These are phyloP conservation scores for Dalbergia oliveri DNA, from an alignment of 306 rosid genomes.

Conservation along the genomic window DNA sequence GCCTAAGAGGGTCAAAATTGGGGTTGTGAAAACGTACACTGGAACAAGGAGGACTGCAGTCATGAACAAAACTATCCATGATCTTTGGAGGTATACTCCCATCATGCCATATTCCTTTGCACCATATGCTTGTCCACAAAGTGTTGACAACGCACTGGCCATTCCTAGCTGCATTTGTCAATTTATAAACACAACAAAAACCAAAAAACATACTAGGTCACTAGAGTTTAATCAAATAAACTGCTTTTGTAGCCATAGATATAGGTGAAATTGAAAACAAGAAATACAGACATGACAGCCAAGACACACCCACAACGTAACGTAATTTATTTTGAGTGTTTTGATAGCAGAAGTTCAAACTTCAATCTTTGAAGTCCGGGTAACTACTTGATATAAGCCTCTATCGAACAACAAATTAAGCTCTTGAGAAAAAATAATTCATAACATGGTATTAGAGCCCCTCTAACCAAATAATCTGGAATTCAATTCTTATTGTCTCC, in stretches of 20 bases:
- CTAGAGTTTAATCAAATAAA: background rate
- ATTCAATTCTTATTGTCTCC: too few species aligned
- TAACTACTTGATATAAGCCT: too few species aligned
- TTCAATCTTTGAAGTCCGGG: background rate
- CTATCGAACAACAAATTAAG: too few species aligned
- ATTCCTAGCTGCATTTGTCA: constrained; percentile 56
- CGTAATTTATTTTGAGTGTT: background rate
- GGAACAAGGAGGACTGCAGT: constrained; percentile 54
- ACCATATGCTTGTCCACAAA: constrained; percentile 73
- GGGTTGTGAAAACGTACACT: constrained; percentile 56
- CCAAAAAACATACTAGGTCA: background rate
- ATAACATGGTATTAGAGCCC: too few species aligned
- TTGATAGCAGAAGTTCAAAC: background rate
- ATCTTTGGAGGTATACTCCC: constrained; percentile 71
- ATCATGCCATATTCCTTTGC: constrained; percentile 64
- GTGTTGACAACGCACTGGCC: constrained; percentile 67
- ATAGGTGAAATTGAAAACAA: background rate
- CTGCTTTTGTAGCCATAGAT: background rate
- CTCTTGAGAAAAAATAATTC: too few species aligned
- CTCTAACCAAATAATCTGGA: too few species aligned
- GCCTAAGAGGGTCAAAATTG: constrained; percentile 51
- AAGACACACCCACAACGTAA: background rate
- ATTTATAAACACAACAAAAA: too few species aligned
- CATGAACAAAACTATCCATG: constrained; percentile 52
- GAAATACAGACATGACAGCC: background rate